phyloP scores from a whole-genome alignment of 2,329 filamentous ascomycete genomes.

The Neopestalotiopsis rosae region DNA sequence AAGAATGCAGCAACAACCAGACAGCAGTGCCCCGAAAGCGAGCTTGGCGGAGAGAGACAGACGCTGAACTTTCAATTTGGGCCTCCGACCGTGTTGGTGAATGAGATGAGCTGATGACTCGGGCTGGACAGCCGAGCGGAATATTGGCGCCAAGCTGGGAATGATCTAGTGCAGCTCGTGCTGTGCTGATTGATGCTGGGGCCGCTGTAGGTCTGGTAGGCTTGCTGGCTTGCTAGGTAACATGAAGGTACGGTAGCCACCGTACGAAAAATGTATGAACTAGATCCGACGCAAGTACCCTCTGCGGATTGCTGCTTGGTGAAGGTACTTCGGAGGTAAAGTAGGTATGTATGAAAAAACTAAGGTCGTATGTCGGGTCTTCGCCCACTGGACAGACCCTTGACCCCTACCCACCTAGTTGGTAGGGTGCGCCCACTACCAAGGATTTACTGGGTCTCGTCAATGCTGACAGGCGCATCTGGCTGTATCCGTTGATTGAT shows the following conservation, averaged over 20 bases:
- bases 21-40: not conserved
- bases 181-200: not conserved
- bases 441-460: not conserved
- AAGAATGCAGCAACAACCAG: not conserved
- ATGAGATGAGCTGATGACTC: conserved; percentile 16
- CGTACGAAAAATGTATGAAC: too few species aligned
- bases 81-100: conserved; percentile 8
- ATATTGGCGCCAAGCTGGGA: conserved; percentile 9
- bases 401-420: not conserved
- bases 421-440: not conserved
- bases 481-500: not conserved
- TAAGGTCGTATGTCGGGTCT: too few species aligned
- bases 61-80: not conserved
- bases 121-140: conserved; percentile 11
- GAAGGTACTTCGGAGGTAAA: not conserved
- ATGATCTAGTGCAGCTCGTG: conserved; percentile 8
- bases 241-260: too few species aligned
- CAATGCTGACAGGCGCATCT: not conserved
- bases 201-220: not conserved
- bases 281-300: too few species aligned
- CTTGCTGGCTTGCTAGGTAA: too few species aligned
- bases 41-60: conserved; percentile 3
- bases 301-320: not conserved
- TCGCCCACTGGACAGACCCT: not conserved
- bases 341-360: not conserved